These are phyloP conservation scores for Russula sp. DNA, from an alignment of 768 basidiomycete genomes.

Conservation along the genomic window DNA sequence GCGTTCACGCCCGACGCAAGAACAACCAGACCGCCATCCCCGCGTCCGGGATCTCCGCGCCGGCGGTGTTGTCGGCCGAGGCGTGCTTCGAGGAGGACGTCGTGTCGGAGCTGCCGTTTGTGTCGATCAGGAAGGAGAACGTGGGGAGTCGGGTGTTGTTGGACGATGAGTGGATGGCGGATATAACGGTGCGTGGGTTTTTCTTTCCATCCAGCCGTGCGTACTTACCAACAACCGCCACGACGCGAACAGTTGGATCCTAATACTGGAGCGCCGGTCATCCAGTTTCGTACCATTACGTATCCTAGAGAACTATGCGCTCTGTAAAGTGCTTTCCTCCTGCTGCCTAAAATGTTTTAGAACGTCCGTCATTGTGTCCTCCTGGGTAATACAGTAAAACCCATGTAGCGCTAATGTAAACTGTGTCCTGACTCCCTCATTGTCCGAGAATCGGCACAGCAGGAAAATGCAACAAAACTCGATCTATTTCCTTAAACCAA, in stretches of 20 bases:
- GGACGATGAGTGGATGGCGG: slow-evolving; percentile 15
- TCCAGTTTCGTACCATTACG: slow-evolving; percentile 3
- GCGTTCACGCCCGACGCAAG: background rate
- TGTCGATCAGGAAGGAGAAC: slow-evolving; percentile 10
- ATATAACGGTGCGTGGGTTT: slow-evolving; percentile 1
- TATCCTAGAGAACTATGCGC: background rate
- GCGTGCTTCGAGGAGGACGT: slow-evolving; percentile 14
- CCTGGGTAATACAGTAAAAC: too few species aligned
- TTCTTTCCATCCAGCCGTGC: background rate
- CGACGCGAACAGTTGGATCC: background rate
- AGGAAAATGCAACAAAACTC: too few species aligned
- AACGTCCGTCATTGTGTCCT: too few species aligned
- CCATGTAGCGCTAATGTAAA: too few species aligned
- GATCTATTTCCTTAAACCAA: too few species aligned
- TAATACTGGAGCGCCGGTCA: background rate
- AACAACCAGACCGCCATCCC: background rate
- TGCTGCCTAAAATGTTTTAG: too few species aligned
- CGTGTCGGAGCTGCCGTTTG: slow-evolving; percentile 10
- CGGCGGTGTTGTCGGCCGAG: slow-evolving; percentile 1
- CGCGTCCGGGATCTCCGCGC: background rate
- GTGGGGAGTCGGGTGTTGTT: slow-evolving; percentile 7
- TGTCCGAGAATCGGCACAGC: too few species aligned
- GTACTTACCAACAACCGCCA: background rate
- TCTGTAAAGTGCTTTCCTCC: background rate
- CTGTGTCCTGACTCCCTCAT: too few species aligned